Evolutionary conservation across 352 stramenopile species (phyloP).

Genomic region (Phytophthora uliginosa): DNA sequence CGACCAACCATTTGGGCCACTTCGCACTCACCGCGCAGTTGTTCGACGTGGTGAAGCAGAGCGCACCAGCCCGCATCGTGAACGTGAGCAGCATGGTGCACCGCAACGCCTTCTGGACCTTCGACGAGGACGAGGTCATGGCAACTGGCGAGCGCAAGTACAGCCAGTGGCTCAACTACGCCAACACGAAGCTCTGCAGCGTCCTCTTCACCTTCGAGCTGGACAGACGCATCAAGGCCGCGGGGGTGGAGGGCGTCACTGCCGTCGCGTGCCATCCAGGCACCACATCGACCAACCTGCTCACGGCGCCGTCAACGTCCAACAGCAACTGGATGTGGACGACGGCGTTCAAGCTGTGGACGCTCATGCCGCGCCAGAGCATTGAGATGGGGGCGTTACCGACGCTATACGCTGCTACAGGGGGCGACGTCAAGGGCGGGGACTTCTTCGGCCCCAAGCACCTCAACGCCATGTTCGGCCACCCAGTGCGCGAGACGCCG

Average conservation of each 20-base stretch:
- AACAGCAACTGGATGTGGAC: constrained; percentile 42
- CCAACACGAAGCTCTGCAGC: constrained; percentile 67
- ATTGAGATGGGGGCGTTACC: constrained; percentile 54
- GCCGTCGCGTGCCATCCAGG: constrained; percentile 52
- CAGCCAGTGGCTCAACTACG: constrained; percentile 53
- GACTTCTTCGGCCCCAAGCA: constrained; percentile 42
- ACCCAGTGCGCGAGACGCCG: constrained; percentile 42
- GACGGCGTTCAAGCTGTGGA: constrained; percentile 35
- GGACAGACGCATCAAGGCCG: constrained; percentile 39
- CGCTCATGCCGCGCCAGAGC: constrained; percentile 29
- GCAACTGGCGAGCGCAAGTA: constrained; percentile 31
- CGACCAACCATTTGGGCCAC: constrained; percentile 73
- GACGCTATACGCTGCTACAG: constrained; percentile 53
- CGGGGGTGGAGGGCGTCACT: constrained; percentile 32
- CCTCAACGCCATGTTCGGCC: constrained; percentile 50
- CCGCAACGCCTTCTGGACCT: constrained; percentile 31
- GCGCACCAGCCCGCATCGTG: constrained; percentile 46
- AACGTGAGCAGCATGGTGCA: constrained; percentile 58
- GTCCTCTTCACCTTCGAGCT: constrained; percentile 66
- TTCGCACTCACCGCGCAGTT: constrained; percentile 61
- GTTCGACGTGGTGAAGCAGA: constrained; percentile 46
- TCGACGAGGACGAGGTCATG: constrained; percentile 39
- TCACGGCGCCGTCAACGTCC: constrained; percentile 24
- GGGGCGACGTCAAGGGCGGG: constrained; percentile 22
- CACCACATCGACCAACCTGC: constrained; percentile 46